These are phyloP conservation scores for Pseudocercospora cruenta DNA, from an alignment of 2,329 filamentous ascomycete species.

Conservation along the genomic window DNA sequence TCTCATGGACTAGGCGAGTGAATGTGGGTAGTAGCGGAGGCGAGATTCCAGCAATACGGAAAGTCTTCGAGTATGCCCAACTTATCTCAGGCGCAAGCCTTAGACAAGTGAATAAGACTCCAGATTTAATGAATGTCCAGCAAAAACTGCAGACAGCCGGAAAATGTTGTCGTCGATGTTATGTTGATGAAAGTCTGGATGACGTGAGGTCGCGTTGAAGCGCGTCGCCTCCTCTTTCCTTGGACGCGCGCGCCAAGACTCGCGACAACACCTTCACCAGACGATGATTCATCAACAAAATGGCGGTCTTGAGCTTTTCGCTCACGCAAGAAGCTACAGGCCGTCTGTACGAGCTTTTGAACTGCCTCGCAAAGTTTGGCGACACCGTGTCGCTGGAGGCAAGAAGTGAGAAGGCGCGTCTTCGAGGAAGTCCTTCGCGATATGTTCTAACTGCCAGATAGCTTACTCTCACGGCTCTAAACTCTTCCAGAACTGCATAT, in stretches of 20 bases:
- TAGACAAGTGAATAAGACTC: neutral
- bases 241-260: conserved; percentile 9
- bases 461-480: conserved; percentile 75
- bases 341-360: conserved; percentile 71
- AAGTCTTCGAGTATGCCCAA: neutral
- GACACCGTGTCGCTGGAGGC: conserved; percentile 78
- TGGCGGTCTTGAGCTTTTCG: conserved; percentile 67
- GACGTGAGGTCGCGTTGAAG: conserved; percentile 10
- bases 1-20: neutral
- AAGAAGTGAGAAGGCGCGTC: conserved; percentile 64
- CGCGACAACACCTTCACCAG: conserved; percentile 9
- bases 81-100: neutral
- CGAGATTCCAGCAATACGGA: neutral
- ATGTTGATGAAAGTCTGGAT: conserved; percentile 10
- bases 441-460: conserved; percentile 40
- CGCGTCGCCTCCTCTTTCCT: conserved; percentile 13
- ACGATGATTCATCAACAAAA: conserved; percentile 28
- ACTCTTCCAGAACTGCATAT: conserved; percentile 80
- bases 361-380: conserved; percentile 77
- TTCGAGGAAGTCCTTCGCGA: neutral
- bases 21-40: neutral
- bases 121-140: neutral
- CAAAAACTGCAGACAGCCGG: neutral
- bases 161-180: conserved; percentile 10
- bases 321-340: conserved; percentile 73